A percentile compares a stretch with the other conserved stretches of the same genome.
phyloP scores from a whole-genome alignment of 129 eudicot species.

The Escallonia herrerae region DNA sequence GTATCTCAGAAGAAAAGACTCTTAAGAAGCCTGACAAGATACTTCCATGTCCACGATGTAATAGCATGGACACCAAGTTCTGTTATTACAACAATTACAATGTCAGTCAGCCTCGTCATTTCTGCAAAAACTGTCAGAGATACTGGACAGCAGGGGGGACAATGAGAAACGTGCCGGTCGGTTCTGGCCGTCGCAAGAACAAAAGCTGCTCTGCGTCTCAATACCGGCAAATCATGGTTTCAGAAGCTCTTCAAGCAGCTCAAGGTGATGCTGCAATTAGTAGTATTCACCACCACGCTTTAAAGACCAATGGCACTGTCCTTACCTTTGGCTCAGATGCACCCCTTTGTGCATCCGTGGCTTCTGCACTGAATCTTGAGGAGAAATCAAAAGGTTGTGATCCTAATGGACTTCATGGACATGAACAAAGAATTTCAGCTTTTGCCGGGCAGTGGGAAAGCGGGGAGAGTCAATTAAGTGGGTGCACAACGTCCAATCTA shows the following conservation, averaged over 20 bases:
- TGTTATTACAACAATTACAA: conserved; percentile 83
- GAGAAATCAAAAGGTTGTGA: conserved; percentile 27
- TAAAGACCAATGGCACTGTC: conserved; percentile 26
- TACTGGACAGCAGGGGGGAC: conserved; percentile 89
- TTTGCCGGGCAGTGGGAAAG: conserved; percentile 14
- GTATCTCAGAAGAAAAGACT: conserved; percentile 33
- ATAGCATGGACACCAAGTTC: conserved; percentile 80
- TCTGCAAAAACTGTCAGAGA: conserved; percentile 73
- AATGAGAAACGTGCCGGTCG: conserved; percentile 74
- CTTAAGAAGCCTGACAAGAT: conserved; percentile 64
- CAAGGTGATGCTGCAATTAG: conserved; percentile 18
- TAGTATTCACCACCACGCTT: conserved; percentile 18
- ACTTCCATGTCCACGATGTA: conserved; percentile 73
- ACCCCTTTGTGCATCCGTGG: conserved; percentile 51
- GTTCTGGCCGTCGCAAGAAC: conserved; percentile 79
- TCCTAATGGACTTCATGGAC: conserved; percentile 14
- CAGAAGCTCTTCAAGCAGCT: conserved; percentile 28
- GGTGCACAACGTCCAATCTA: conserved; percentile 26
- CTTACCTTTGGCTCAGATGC: conserved; percentile 42
- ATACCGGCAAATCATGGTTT: conserved; percentile 28
- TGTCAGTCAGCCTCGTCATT: conserved; percentile 71
- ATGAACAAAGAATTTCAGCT: conserved; percentile 13
- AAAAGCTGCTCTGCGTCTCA: conserved; percentile 38
- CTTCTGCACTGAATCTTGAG: conserved; percentile 29
- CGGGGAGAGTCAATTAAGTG: conserved; percentile 15